Conservation (phyloP, 371 early-diverging fungal genomes). For the Chytridiales sp. region DNA sequence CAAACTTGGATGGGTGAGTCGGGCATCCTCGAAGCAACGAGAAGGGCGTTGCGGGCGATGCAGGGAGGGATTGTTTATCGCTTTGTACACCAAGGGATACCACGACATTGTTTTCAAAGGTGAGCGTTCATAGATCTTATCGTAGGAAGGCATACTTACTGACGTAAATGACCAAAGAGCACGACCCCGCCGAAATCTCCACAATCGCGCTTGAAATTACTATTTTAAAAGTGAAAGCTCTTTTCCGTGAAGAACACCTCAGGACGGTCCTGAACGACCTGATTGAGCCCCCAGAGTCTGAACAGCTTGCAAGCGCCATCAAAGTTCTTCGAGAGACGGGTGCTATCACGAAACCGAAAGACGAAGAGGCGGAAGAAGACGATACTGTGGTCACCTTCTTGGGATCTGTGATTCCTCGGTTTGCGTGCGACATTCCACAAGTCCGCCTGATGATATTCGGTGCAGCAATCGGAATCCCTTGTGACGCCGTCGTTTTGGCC, state of each 20-base stretch:
- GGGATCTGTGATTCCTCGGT: not conserved
- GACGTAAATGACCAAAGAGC: no score
- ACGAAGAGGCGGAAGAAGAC: not conserved
- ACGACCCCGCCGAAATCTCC: slow-evolving; percentile 17
- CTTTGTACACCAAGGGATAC: slow-evolving; percentile 7
- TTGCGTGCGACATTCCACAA: slow-evolving; percentile 10
- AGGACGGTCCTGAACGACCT: slow-evolving; percentile 3
- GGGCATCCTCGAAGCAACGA: not conserved
- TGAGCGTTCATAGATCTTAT: no score
- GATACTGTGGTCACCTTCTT: slow-evolving; percentile 3
- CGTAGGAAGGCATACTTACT: no score
- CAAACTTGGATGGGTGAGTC: slow-evolving; percentile 6
- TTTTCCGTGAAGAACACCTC: slow-evolving; percentile 9
- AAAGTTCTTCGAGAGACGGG: not conserved
- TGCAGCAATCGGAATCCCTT: not conserved
- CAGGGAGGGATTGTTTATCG: slow-evolving; percentile 10
- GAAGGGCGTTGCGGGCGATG: slow-evolving; percentile 3
- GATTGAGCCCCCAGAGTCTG: slow-evolving; percentile 15
- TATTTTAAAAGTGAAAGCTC: slow-evolving; percentile 6
- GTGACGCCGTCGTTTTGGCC: slow-evolving; percentile 4
- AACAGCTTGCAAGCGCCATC: slow-evolving; percentile 2
- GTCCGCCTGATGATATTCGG: slow-evolving; percentile 4
- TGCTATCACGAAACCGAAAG: not conserved
- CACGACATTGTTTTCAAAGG: slow-evolving; percentile 1
- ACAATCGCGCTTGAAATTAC: slow-evolving; percentile 9